A percentile compares a stretch with the other conserved stretches of the same genome.
These are phyloP conservation scores for Lolium perenne DNA, from an alignment of 176 grass and related monocot species.

Conservation along the genomic window DNA sequence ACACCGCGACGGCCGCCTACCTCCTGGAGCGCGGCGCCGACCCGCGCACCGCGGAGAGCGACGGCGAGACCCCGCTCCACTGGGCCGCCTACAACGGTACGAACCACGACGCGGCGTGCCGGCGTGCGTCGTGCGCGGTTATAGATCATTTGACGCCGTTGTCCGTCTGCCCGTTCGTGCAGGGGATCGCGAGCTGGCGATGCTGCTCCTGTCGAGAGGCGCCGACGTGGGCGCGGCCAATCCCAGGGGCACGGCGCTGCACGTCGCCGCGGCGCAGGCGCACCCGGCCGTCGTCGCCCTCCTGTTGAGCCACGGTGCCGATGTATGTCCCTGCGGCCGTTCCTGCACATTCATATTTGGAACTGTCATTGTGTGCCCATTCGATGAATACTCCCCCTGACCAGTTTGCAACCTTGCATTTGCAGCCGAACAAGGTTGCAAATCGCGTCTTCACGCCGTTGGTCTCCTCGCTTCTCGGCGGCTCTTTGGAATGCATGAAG, in stretches of 20 bases:
- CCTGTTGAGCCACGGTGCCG: constrained; percentile 20
- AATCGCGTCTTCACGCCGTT: constrained; percentile 32
- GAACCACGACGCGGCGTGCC: background rate
- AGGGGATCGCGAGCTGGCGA: constrained; percentile 38
- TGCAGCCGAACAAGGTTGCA: constrained; percentile 32
- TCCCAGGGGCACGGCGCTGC: constrained; percentile 27
- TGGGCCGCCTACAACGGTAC: constrained; percentile 43
- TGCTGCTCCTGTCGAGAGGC: constrained; percentile 32
- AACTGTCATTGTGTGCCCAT: background rate
- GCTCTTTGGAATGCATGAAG: constrained; percentile 36
- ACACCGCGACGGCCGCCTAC: constrained; percentile 25
- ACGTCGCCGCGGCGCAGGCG: constrained; percentile 4
- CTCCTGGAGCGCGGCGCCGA: constrained; percentile 32
- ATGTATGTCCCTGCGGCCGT: constrained; percentile 4
- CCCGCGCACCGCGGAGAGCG: background rate
- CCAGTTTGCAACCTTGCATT: background rate
- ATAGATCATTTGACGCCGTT: too few relatives aligned
- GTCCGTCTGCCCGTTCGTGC: background rate
- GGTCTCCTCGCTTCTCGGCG: constrained; percentile 21
- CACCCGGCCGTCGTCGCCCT: constrained; percentile 10
- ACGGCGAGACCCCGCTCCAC: constrained; percentile 38
- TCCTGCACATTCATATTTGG: too few relatives aligned
- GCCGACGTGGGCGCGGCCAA: constrained; percentile 22
- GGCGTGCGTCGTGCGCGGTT: background rate
- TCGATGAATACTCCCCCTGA: background rate